Evolutionary conservation across 106 monocot genomes (phyloP).

Genomic region (Platanthera guangdongensis): DNA sequence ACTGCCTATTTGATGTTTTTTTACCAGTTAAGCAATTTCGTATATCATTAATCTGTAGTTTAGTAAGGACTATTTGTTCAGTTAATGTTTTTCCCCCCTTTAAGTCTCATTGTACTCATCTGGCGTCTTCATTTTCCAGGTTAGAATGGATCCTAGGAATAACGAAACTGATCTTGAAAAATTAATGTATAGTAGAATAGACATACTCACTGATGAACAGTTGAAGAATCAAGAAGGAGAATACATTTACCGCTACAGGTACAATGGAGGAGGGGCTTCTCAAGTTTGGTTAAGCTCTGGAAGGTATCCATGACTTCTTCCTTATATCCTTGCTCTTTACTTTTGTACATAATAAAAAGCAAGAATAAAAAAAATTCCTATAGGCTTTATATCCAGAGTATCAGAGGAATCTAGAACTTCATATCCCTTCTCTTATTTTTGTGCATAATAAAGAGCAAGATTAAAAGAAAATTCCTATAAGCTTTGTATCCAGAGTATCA

Average conservation of each 20-base stretch:
- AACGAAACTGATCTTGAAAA: conserved; percentile 51
- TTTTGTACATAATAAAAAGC: not conserved
- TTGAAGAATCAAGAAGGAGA: conserved; percentile 56
- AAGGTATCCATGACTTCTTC: conserved; percentile 27
- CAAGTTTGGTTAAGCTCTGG: conserved; percentile 84
- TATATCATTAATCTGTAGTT: not conserved
- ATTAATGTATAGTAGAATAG: conserved; percentile 47
- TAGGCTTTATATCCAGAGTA: not conserved
- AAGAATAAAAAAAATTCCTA: not conserved
- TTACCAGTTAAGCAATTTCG: not conserved
- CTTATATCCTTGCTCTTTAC: not conserved
- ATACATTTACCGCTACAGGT: conserved; percentile 70
- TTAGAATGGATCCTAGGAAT: conserved; percentile 77
- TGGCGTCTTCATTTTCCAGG: conserved; percentile 20
- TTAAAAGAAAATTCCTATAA: not conserved
- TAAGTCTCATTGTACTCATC: not conserved
- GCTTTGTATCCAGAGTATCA: not conserved
- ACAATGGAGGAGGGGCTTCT: conserved; percentile 74
- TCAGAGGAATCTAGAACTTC: not conserved
- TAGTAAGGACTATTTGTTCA: not conserved
- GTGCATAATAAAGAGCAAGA: not conserved
- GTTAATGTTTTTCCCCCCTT: not conserved
- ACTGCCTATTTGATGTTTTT: not conserved
- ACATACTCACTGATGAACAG: conserved; percentile 53
- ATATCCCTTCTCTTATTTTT: not conserved